Evolutionary conservation across 2,329 filamentous ascomycete genomes (phyloP).

Genomic region (Penicillium sp.): DNA sequence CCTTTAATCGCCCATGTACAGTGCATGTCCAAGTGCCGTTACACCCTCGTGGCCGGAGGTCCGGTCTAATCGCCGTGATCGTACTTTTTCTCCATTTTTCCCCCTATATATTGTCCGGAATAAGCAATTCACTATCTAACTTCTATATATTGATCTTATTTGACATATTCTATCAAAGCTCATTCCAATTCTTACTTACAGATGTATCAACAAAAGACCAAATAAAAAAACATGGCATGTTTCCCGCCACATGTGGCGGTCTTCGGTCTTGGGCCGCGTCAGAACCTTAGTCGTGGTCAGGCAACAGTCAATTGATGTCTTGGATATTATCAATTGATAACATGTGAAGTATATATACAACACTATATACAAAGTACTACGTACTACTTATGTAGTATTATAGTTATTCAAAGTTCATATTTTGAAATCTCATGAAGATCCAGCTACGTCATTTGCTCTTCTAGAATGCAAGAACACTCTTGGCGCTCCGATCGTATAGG

Average conservation of each 20-base stretch:
- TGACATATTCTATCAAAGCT: background rate
- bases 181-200: background rate
- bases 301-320: background rate
- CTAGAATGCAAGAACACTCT: background rate
- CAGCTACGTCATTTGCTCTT: slow-evolving; percentile 1
- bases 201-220: background rate
- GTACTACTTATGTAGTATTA: too few species aligned
- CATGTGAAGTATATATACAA: too few species aligned
- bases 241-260: slow-evolving; percentile 10
- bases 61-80: background rate
- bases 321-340: too few species aligned
- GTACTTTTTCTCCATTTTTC: background rate
- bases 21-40: background rate
- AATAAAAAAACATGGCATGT: background rate
- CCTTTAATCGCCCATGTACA: background rate
- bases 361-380: too few species aligned
- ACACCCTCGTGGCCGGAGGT: slow-evolving; percentile 6
- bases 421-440: background rate
- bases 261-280: slow-evolving; percentile 4
- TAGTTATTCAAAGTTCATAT: background rate
- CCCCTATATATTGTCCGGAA: background rate
- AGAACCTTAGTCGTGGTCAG: background rate
- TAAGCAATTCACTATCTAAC: background rate
- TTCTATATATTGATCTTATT: background rate
- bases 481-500: slow-evolving; percentile 1